These are phyloP conservation scores for Aphanomyces invadans DNA, from an alignment of 352 stramenopile genomes.

Conservation along the genomic window DNA sequence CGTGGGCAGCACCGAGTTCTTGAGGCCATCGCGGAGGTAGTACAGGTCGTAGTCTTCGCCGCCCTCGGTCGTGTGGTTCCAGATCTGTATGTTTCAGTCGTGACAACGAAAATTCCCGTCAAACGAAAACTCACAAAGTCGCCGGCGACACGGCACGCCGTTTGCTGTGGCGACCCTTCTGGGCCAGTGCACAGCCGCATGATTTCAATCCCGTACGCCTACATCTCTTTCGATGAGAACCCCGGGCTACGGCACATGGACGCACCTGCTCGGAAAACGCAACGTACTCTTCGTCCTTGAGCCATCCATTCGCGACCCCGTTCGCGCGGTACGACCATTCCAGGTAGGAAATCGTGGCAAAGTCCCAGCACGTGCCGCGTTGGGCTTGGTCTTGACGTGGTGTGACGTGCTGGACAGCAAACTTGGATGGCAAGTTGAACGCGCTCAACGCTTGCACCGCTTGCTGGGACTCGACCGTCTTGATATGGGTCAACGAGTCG, in stretches of 20 bases:
- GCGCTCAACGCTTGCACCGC: background rate
- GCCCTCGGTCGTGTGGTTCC: conserved; percentile 71
- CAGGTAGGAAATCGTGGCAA: conserved; percentile 66
- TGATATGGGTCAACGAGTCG: background rate
- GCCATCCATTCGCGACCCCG: conserved; percentile 56
- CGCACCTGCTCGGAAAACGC: conserved; percentile 65
- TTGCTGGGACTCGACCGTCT: background rate
- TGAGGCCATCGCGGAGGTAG: conserved; percentile 62
- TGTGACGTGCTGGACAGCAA: conserved; percentile 68
- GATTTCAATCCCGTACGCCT: conserved; percentile 69
- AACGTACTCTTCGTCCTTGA: conserved; percentile 60
- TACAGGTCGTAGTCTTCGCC: conserved; percentile 67
- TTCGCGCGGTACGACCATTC: conserved; percentile 72
- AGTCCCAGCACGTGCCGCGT: conserved; percentile 77
- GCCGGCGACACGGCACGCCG: conserved; percentile 55
- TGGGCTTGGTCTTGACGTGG: conserved; percentile 64
- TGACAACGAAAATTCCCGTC: conserved; percentile 1
- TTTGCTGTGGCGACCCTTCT: conserved; percentile 55
- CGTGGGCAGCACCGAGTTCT: conserved; percentile 63
- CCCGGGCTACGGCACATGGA: background rate
- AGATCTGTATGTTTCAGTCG: conserved; percentile 41
- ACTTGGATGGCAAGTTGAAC: conserved; percentile 54
- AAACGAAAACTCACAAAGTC: conserved; percentile 33
- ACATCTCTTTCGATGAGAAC: background rate
- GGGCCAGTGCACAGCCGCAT: conserved; percentile 61